Percentiles rank a stretch among this genome's conserved stretches.
Conservation (phyloP, 164 flowering plant genomes). For the Nelumbo lutea region DNA sequence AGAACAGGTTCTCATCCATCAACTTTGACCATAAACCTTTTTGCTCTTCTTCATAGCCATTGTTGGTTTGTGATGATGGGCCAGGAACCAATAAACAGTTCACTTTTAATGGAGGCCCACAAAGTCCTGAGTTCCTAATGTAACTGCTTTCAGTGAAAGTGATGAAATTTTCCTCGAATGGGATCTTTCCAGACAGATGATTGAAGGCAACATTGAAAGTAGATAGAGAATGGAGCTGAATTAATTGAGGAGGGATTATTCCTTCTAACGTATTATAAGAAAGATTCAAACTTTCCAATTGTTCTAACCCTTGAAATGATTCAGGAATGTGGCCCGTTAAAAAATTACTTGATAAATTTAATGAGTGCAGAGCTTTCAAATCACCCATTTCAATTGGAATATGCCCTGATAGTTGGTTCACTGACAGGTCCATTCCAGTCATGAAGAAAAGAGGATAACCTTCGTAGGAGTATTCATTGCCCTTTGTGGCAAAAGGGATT, state of each 20-base stretch:
- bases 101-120: background rate
- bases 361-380: background rate
- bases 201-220: slow-evolving; percentile 2
- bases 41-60: background rate
- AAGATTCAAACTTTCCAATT: slow-evolving; percentile 8
- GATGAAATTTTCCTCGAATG: too few relatives aligned
- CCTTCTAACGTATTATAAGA: slow-evolving; percentile 2
- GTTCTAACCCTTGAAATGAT: background rate
- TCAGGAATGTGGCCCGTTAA: background rate
- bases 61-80: background rate
- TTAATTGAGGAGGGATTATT: background rate
- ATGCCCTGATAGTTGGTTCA: slow-evolving; percentile 4
- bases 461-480: background rate
- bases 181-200: too few relatives aligned
- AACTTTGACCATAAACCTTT: background rate
- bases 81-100: background rate
- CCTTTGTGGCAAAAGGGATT: background rate
- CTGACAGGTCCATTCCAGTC: slow-evolving; percentile 9
- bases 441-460: slow-evolving; percentile 1
- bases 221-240: slow-evolving; percentile 8
- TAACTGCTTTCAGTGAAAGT: background rate
- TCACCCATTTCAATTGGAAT: slow-evolving; percentile 5
- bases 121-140: background rate
- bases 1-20: background rate
- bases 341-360: slow-evolving; percentile 7